Conservation (phyloP, 2,329 filamentous ascomycete species). For the Geosmithia flava region DNA sequence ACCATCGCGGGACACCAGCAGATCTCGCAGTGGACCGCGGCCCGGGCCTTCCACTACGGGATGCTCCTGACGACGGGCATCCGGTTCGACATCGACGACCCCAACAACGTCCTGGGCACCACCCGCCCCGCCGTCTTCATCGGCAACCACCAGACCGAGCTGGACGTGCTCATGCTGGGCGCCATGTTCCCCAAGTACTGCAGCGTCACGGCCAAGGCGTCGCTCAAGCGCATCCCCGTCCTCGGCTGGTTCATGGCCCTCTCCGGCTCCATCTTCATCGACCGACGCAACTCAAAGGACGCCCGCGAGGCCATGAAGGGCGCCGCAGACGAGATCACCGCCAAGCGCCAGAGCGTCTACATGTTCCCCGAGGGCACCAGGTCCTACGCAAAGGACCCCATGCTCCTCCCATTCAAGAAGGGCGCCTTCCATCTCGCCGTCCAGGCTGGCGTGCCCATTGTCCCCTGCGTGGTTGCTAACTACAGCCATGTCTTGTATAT, state of each 20-base stretch:
- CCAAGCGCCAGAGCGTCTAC: constrained; percentile 62
- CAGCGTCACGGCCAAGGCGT: constrained; percentile 85
- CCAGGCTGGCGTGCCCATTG: constrained; percentile 84
- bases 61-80: constrained; percentile 70
- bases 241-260: constrained; percentile 91
- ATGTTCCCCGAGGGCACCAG: constrained; percentile 90
- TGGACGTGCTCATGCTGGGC: constrained; percentile 88
- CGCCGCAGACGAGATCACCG: constrained; percentile 68
- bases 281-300: constrained; percentile 72
- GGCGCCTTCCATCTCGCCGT: constrained; percentile 94
- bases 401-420: constrained; percentile 93
- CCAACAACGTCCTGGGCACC: constrained; percentile 46
- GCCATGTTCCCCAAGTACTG: constrained; percentile 83
- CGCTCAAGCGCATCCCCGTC: constrained; percentile 66
- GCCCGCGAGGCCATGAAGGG: constrained; percentile 77
- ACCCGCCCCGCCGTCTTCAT: constrained; percentile 79
- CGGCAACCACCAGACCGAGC: constrained; percentile 90
- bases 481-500: constrained; percentile 62
- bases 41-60: constrained; percentile 63
- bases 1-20: constrained; percentile 60
- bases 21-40: constrained; percentile 77
- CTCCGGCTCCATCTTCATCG: constrained; percentile 87
- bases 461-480: constrained; percentile 73
- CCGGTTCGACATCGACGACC: constrained; percentile 61
- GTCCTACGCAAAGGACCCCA: constrained; percentile 73